Base-by-base conservation (phyloP, 345 rosid genomes). In the Pistacia vera region DNA sequence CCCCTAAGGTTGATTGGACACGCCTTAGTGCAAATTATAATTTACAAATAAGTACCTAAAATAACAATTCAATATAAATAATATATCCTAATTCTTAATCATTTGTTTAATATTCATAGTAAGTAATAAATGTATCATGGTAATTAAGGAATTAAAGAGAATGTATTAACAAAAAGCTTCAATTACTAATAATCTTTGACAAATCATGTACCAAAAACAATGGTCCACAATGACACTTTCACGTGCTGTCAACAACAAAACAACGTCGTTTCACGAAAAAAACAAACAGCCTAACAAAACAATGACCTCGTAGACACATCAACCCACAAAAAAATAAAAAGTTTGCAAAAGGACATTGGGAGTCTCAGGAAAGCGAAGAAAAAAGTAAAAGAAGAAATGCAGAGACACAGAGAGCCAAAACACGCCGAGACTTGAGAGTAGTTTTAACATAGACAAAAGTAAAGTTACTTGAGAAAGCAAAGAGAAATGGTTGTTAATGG, bases 401-500 rank as follows among this genome's bases (percentile, higher is more conserved):
- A 10, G 44, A 18, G 18, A 51, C 17, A 51, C 9, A 22, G 3
- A 25, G 18, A 28, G 20, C 2, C 18, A 73, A 8, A 71, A 36
- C 18, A 48, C 10, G 36, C 36, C 18, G 5, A 18, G 35, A 30
- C 2, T 8, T 58, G 46, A 22, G 1, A 14, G n/a, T 54, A 51
- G 51, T 1, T 30, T 5, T 17, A 64, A 64, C 13, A 82, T 69
- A 57, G 71, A 72, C 66, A 54, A 6, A 62, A 75, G 65, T 52
- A 51, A 7, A 62, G 35, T 5, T 41, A 5, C 8, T 5, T 7
- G 12, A 18, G 46, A 48, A 22, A 38, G 44, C 63, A 54, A 68
- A 38, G 54, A 25, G 55, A 8, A 56, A 88, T 91, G 93, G 91
- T n/a, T 80, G 77, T 85, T 86, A 93, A 68, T 74, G 73, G 72